Evolutionary conservation across 352 stramenopile species (phyloP).

Genomic region (Phytophthora hibernalis): DNA sequence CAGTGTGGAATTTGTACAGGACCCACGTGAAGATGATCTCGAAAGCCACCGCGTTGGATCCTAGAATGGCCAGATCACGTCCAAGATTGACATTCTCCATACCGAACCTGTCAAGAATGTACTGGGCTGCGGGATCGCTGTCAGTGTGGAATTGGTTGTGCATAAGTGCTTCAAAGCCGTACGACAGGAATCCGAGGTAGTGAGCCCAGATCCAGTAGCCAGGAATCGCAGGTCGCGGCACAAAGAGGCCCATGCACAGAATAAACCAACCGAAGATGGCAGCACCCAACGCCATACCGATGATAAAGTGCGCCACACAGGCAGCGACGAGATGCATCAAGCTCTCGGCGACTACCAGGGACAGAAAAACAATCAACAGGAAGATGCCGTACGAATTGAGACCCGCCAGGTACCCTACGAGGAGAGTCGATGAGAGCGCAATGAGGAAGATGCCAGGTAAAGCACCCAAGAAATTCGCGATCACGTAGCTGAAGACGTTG

Average conservation of each 20-base stretch:
- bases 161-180: constrained; percentile 83
- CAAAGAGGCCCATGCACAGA: constrained; percentile 81
- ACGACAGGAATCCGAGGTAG: constrained; percentile 86
- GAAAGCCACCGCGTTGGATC: constrained; percentile 46
- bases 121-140: constrained; percentile 9
- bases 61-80: constrained; percentile 56
- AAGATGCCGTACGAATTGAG: constrained; percentile 67
- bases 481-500: constrained; percentile 74
- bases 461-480: constrained; percentile 69
- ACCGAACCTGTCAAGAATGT: constrained; percentile 47
- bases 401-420: constrained; percentile 55
- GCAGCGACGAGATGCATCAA: constrained; percentile 80
- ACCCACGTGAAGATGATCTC: constrained; percentile 54
- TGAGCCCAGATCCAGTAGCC: constrained; percentile 80
- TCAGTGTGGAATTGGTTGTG: constrained; percentile 66
- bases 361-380: constrained; percentile 73
- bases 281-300: constrained; percentile 80
- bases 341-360: constrained; percentile 76
- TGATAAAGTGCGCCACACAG: constrained; percentile 82
- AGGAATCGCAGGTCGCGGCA: constrained; percentile 61
- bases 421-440: constrained; percentile 51
- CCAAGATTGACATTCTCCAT: constrained; percentile 56
- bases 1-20: constrained; percentile 41
- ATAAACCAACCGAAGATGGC: constrained; percentile 87
- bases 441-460: constrained; percentile 75